phyloP scores from a whole-genome alignment of 2,329 filamentous ascomycete genomes.

The Coccinonectria pachysandricola region DNA sequence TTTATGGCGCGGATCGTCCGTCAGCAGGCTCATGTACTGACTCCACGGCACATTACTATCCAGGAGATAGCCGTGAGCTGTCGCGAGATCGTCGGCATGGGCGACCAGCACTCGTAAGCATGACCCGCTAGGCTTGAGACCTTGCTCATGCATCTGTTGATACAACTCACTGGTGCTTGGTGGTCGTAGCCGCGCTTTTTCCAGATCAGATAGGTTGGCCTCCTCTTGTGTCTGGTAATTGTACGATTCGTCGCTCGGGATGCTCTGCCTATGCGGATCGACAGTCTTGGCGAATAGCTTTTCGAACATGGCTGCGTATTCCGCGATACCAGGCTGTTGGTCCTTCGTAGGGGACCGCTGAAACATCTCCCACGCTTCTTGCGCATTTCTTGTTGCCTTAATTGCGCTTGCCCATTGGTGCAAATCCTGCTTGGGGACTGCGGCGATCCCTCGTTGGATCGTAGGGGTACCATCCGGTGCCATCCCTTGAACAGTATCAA shows the following conservation, averaged over 20 bases:
- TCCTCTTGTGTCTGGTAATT: constrained; percentile 27
- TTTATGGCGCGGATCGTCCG: constrained; percentile 13
- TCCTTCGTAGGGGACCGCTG: constrained; percentile 25
- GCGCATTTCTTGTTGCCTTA: constrained; percentile 47
- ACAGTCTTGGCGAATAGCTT: constrained; percentile 36
- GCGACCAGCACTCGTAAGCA: constrained; percentile 47
- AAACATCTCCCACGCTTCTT: constrained; percentile 50
- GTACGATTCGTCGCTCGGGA: constrained; percentile 52
- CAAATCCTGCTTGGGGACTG: constrained; percentile 10
- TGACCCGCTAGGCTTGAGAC: constrained; percentile 36
- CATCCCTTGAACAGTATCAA: constrained; percentile 44
- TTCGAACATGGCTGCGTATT: constrained; percentile 51
- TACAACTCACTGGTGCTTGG: constrained; percentile 51
- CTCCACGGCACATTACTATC: constrained; percentile 26
- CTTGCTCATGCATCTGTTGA: constrained; percentile 41
- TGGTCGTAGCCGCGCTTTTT: constrained; percentile 50
- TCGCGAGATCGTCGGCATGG: constrained; percentile 36
- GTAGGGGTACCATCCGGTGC: constrained; percentile 41
- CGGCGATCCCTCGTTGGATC: constrained; percentile 35
- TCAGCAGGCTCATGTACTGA: constrained; percentile 9
- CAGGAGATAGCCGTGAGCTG: constrained; percentile 39
- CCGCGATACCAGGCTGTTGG: constrained; percentile 26
- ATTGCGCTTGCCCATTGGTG: constrained; percentile 45
- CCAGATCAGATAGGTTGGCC: constrained; percentile 52
- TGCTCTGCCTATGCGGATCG: constrained; percentile 16